phyloP scores from a whole-genome alignment of 2,329 filamentous ascomycete genomes.

The Pseudogymnoascus sp. region DNA sequence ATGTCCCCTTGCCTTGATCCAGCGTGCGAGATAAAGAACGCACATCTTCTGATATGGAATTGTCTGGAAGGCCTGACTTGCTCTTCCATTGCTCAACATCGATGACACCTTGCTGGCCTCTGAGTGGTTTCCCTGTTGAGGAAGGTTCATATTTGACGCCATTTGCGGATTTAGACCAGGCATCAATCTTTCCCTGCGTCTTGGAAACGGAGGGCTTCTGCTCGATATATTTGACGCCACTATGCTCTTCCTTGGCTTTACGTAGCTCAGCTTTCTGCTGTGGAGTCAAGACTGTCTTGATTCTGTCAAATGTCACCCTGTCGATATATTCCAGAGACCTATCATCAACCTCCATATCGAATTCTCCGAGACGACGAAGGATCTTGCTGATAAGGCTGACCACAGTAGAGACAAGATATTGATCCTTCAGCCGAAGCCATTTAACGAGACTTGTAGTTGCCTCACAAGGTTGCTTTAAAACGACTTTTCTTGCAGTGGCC shows the following conservation, averaged over 20 bases:
- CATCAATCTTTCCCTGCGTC: constrained; percentile 56
- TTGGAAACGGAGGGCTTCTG: constrained; percentile 40
- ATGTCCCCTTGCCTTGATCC: constrained; percentile 12
- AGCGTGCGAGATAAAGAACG: constrained; percentile 12
- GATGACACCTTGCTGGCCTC: constrained; percentile 12
- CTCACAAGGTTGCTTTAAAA: constrained; percentile 59
- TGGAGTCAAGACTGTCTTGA: constrained; percentile 72
- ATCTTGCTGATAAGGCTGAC: constrained; percentile 81
- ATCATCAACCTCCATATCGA: constrained; percentile 63
- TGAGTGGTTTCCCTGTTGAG: constrained; percentile 4
- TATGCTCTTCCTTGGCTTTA: constrained; percentile 54
- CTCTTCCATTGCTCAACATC: constrained; percentile 13
- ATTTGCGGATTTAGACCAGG: constrained; percentile 51
- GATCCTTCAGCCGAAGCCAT: constrained; percentile 86
- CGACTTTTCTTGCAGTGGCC: constrained; percentile 40
- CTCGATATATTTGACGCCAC: constrained; percentile 46
- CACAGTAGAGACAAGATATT: constrained; percentile 75
- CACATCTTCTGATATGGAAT: constrained; percentile 11
- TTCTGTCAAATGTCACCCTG: constrained; percentile 48
- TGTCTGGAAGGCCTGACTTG: not conserved
- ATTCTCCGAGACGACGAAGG: constrained; percentile 71
- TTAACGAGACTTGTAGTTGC: constrained; percentile 67
- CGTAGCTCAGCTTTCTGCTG: constrained; percentile 80
- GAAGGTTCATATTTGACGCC: constrained; percentile 29
- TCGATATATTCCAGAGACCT: constrained; percentile 56